Evolutionary conservation across 805 yeast genomes (phyloP).

Genomic region (Metschnikowia shivogae): DNA sequence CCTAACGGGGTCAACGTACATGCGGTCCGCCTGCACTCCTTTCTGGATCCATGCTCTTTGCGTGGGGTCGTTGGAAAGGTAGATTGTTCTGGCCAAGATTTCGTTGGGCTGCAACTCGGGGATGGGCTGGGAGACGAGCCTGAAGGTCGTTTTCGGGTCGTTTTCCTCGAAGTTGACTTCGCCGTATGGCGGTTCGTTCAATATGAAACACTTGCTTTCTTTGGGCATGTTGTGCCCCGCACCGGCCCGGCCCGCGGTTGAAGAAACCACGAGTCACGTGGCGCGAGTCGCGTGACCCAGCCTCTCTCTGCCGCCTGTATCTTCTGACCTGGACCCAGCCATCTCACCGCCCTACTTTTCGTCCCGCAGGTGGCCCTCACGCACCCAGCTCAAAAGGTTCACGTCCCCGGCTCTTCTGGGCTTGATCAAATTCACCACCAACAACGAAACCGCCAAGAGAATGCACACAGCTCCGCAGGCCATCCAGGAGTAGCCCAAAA

Average conservation of each 20-base stretch:
- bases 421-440: conserved; percentile 51
- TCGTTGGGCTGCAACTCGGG: conserved; percentile 31
- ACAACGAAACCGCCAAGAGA: conserved; percentile 48
- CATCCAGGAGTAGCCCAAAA: conserved; percentile 70
- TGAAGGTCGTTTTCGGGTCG: conserved; percentile 27
- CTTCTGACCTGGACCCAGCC: too few species aligned
- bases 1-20: conserved; percentile 11
- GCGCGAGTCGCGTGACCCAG: too few species aligned
- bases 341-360: too few species aligned
- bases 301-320: too few species aligned
- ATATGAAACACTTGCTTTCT: conserved; percentile 1
- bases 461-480: conserved; percentile 71
- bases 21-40: conserved; percentile 5
- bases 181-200: conserved; percentile 2
- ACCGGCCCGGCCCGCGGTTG: not conserved
- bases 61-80: conserved; percentile 56
- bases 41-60: conserved; percentile 50
- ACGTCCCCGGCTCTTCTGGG: conserved; percentile 74
- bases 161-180: conserved; percentile 19
- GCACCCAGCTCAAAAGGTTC: conserved; percentile 70
- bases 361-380: conserved; percentile 25
- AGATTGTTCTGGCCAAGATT: conserved; percentile 41
- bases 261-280: too few species aligned
- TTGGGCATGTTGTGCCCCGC: not conserved
- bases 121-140: conserved; percentile 10